Percentiles rank a stretch among this genome's conserved stretches.
phyloP scores from a whole-genome alignment of 2,329 filamentous ascomycete genomes.

The Colletotrichum trifolii region DNA sequence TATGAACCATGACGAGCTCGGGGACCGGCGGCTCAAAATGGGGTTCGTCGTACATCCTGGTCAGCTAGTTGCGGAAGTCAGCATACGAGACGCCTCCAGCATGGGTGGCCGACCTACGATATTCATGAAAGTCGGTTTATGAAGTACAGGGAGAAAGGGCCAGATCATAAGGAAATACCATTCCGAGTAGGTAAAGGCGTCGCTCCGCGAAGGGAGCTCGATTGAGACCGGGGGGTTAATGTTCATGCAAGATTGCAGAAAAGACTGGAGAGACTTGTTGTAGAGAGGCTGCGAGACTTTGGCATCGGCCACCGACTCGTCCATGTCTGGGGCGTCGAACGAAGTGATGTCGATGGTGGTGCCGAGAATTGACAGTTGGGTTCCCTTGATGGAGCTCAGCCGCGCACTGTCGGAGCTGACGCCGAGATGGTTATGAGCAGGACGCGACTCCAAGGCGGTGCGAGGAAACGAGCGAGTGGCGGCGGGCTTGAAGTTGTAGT shows the following conservation, averaged over 20 bases:
- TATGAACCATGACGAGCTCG: constrained; percentile 78
- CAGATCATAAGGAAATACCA: constrained; percentile 82
- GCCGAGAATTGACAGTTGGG: constrained; percentile 80
- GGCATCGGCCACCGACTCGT: constrained; percentile 64
- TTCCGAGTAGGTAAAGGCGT: constrained; percentile 75
- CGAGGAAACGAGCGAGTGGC: constrained; percentile 45
- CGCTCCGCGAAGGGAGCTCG: constrained; percentile 70
- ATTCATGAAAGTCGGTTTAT: constrained; percentile 77
- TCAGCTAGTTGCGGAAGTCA: constrained; percentile 54
- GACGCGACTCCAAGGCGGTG: constrained; percentile 52
- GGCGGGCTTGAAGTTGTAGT: constrained; percentile 40
- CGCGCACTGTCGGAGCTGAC: constrained; percentile 71
- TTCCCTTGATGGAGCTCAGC: constrained; percentile 80
- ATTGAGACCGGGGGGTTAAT: constrained; percentile 67
- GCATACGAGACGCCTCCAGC: not conserved
- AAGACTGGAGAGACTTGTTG: constrained; percentile 78
- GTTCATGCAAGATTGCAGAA: constrained; percentile 73
- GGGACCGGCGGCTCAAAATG: constrained; percentile 70
- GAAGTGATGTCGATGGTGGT: constrained; percentile 83
- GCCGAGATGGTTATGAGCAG: constrained; percentile 74
- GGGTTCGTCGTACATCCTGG: constrained; percentile 76
- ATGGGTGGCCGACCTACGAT: constrained; percentile 61
- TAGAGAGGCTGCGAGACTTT: constrained; percentile 60
- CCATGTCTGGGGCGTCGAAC: constrained; percentile 74
- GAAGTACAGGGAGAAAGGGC: constrained; percentile 79